Evolutionary conservation across 2,329 filamentous ascomycete genomes (phyloP).

Genomic region (Fusarium luffae): DNA sequence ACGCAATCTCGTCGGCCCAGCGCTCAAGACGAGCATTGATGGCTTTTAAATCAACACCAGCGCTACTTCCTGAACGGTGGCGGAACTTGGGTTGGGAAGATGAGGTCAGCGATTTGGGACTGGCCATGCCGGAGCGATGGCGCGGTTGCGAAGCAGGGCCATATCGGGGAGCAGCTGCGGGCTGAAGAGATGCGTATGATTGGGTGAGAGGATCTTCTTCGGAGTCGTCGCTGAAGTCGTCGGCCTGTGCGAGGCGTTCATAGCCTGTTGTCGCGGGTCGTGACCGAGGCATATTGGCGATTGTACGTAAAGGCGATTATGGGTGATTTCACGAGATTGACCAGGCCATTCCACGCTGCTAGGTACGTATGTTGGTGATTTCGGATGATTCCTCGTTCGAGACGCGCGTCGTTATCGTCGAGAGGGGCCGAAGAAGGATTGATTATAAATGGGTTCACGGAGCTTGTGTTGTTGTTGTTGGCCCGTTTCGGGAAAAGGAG

Average conservation of each 20-base stretch:
- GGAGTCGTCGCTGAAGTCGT: conserved; percentile 78
- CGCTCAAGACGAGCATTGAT: conserved; percentile 95
- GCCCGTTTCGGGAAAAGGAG: conserved; percentile 8
- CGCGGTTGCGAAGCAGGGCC: conserved; percentile 71
- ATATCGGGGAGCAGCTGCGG: conserved; percentile 70
- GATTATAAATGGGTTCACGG: conserved; percentile 8
- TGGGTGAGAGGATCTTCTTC: conserved; percentile 70
- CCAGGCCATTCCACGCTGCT: conserved; percentile 33
- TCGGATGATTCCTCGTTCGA: conserved; percentile 5
- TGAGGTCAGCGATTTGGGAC: conserved; percentile 57
- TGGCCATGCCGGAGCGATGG: conserved; percentile 69
- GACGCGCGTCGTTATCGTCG: conserved; percentile 14
- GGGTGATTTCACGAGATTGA: conserved; percentile 15
- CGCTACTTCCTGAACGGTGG: conserved; percentile 72
- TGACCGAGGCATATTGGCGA: conserved; percentile 68
- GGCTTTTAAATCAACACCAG: conserved; percentile 95
- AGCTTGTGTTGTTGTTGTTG: neutral
- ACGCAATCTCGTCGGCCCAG: conserved; percentile 98
- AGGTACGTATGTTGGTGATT: neutral
- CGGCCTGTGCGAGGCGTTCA: conserved; percentile 84
- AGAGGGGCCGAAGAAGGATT: conserved; percentile 23
- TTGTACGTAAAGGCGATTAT: neutral
- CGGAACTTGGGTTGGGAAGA: conserved; percentile 56
- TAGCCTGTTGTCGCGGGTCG: conserved; percentile 83
- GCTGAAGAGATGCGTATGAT: conserved; percentile 66